Evolutionary conservation across 306 rosid genomes (phyloP), one percentile per base, ranked within the genome.

Genomic region (Vigna mungo): DNA sequence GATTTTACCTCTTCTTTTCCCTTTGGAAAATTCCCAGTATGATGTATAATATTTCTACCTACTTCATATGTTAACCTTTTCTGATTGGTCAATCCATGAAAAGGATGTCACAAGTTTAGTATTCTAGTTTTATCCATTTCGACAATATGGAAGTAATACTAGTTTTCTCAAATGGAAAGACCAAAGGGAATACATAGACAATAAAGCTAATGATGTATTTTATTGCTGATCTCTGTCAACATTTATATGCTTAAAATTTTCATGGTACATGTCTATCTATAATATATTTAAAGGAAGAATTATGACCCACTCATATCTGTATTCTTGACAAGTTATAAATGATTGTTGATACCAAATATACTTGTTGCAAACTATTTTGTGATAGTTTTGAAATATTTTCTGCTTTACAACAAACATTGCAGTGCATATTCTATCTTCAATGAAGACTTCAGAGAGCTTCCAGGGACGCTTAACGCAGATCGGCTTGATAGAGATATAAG

Each of bases 351-450:
- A 67, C 43, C 43, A 76, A 65, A 47, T 81, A 58, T 60, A 68
- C 71, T 32, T 39, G 62, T 23, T 74, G 30, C 56, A 68, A 41
- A 78, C 62, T 39, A 16, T 37, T 9, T 41, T 61, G 17, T 76
- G 23, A 21, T 52, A 10, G n/a, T 47, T 78, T 55, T 60, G 53
- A 41, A 73, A 66, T 55, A 47, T 36, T 58, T 53, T 72, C 37
- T 44, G 6, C 44, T 61, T 41, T 73, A 30, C 72, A 61, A 62
- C 66, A 74, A 41, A 41, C 46, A 12, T 9, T 86, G 81, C 94
- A 90, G 97, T 84, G 97, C 97, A 34, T 95, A 95, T 85, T 95
- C 97, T 20, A 91, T 95, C 79, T 92, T 92, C 91, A 92, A 92
- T 75, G 97, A 95, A 90, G 94, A 89, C 84, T 95, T 92, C 66